Evolutionary conservation across 768 basidiomycete species (phyloP).

Genomic region (Royoungia palumana): DNA sequence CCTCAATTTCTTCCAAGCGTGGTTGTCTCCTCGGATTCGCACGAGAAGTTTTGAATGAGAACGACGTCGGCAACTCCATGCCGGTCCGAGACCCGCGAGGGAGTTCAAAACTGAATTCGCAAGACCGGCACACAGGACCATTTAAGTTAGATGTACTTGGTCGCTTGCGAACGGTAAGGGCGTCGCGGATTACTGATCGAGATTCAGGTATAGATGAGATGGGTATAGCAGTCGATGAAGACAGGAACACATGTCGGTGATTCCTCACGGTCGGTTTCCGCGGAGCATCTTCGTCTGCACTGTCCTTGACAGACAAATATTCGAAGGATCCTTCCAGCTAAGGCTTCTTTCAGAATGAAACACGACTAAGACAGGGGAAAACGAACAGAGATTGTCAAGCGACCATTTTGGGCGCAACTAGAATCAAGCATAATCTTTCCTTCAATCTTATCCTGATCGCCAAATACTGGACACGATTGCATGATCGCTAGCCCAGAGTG

Average conservation of each 20-base stretch:
- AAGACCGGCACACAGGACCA: conserved; percentile 31
- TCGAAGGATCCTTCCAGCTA: conserved; percentile 65
- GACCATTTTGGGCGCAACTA: conserved; percentile 50
- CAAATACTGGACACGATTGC: conserved; percentile 49
- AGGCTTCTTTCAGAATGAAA: conserved; percentile 3
- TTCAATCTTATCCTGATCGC: conserved; percentile 55
- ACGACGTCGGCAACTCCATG: conserved; percentile 63
- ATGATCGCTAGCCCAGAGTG: conserved; percentile 22
- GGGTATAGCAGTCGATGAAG: conserved; percentile 42
- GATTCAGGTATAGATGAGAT: conserved; percentile 32
- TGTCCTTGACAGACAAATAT: conserved; percentile 34
- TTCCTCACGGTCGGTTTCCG: conserved; percentile 22
- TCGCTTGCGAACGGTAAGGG: conserved; percentile 43
- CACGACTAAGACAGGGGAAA: background rate
- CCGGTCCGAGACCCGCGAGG: conserved; percentile 47
- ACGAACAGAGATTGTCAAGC: conserved; percentile 53
- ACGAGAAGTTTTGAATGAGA: conserved; percentile 38
- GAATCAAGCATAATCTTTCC: conserved; percentile 60
- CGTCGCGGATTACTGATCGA: conserved; percentile 23
- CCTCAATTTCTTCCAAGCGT: conserved; percentile 36
- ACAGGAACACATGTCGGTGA: conserved; percentile 48
- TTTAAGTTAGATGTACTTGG: conserved; percentile 42
- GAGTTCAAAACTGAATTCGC: conserved; percentile 54
- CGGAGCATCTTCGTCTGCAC: conserved; percentile 17
- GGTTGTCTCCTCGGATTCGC: conserved; percentile 24